A percentile compares a stretch with the other conserved stretches of the same genome.
These are phyloP conservation scores for Aspergillus campestris DNA, from an alignment of 495 filamentous ascomycete genomes.

Conservation along the genomic window DNA sequence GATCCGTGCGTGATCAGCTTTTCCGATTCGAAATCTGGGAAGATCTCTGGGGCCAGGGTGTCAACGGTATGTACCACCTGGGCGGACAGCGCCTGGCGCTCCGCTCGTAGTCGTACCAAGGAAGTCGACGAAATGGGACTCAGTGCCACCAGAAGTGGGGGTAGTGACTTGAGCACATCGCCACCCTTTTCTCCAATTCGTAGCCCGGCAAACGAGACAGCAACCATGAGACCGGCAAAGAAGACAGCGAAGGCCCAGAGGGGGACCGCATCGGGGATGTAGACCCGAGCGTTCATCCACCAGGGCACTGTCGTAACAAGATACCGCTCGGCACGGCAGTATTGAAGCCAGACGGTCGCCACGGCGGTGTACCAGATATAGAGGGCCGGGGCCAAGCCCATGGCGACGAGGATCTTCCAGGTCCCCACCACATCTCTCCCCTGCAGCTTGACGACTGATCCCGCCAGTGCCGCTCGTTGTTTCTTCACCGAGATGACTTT, in stretches of 20 bases:
- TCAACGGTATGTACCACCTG: constrained; percentile 82
- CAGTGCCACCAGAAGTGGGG: constrained; percentile 70
- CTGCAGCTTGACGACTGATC: constrained; percentile 87
- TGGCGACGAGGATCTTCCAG: constrained; percentile 91
- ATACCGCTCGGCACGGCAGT: not conserved
- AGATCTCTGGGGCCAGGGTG: constrained; percentile 80
- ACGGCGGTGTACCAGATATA: constrained; percentile 72
- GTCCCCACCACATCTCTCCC: constrained; percentile 94
- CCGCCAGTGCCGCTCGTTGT: constrained; percentile 80
- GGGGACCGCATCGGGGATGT: constrained; percentile 63
- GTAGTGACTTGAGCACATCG: constrained; percentile 86
- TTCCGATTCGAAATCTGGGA: constrained; percentile 74
- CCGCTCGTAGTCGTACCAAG: constrained; percentile 59
- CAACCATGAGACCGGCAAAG: constrained; percentile 66
- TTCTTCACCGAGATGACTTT: constrained; percentile 89
- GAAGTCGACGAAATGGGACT: constrained; percentile 69
- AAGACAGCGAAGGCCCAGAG: constrained; percentile 57
- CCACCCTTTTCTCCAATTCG: constrained; percentile 88
- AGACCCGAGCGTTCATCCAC: constrained; percentile 26
- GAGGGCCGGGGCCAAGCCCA: constrained; percentile 78
- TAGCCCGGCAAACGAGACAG: constrained; percentile 79
- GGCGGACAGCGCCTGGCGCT: constrained; percentile 58
- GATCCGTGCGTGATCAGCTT: constrained; percentile 54
- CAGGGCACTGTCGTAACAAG: constrained; percentile 9
- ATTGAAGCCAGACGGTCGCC: constrained; percentile 53